Conservation (phyloP, 805 yeast genomes). For the Teunomyces panamensis region DNA sequence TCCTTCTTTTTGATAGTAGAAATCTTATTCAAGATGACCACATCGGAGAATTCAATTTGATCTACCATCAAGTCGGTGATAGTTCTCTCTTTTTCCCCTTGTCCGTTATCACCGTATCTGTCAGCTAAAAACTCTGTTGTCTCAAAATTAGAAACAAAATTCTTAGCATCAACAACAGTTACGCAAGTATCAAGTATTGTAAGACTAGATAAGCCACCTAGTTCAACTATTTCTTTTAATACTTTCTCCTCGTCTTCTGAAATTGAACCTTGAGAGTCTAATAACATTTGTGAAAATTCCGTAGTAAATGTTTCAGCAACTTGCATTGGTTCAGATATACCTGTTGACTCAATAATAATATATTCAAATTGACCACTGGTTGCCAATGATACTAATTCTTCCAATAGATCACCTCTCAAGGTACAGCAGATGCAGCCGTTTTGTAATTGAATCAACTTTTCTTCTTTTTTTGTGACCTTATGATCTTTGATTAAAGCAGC, state of each 20-base stretch:
- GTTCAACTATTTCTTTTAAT: conserved; percentile 23
- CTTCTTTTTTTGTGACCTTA: conserved; percentile 38
- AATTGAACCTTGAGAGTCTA: conserved; percentile 20
- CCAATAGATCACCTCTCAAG: conserved; percentile 44
- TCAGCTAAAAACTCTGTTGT: conserved; percentile 42
- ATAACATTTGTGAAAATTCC: conserved; percentile 36
- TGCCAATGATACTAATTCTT: conserved; percentile 38
- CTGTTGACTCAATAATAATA: conserved; percentile 46
- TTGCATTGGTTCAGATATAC: conserved; percentile 50
- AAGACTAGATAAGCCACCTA: conserved; percentile 41
- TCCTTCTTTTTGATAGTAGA: conserved; percentile 24
- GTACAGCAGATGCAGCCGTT: conserved; percentile 52
- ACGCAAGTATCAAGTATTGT: conserved; percentile 45
- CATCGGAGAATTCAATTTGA: conserved; percentile 47
- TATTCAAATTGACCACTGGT: conserved; percentile 35
- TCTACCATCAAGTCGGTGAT: conserved; percentile 46
- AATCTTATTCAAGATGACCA: conserved; percentile 41
- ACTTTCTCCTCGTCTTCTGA: conserved; percentile 15
- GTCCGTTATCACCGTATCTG: conserved; percentile 39
- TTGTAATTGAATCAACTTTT: conserved; percentile 43
- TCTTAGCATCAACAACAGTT: conserved; percentile 44
- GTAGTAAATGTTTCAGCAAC: conserved; percentile 48
- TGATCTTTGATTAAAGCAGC: conserved; percentile 39
- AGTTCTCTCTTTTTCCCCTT: conserved; percentile 41
- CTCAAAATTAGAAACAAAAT: conserved; percentile 41